Percentiles rank a stretch among this genome's conserved stretches.
These are phyloP conservation scores for Aspergillus fijiensis DNA, from an alignment of 2,329 filamentous ascomycete genomes.

Conservation along the genomic window DNA sequence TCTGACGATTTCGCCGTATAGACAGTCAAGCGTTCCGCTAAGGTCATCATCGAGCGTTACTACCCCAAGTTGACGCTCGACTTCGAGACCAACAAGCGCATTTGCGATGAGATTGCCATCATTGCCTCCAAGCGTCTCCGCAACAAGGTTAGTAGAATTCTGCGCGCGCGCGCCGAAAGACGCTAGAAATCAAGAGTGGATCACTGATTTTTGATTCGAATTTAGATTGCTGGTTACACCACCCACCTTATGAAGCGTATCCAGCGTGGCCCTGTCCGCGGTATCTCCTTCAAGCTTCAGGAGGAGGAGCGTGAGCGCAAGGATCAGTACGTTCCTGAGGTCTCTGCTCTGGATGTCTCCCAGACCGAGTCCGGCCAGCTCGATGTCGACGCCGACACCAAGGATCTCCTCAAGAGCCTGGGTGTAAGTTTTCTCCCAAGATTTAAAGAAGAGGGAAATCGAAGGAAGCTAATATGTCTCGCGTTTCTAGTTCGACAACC, in stretches of 20 bases:
- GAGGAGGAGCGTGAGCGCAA: conserved; percentile 99
- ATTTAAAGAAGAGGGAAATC: background rate
- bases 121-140: conserved; percentile 98
- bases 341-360: conserved; percentile 97
- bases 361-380: conserved; percentile 89
- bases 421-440: conserved; percentile 69
- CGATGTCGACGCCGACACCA: conserved; percentile 95
- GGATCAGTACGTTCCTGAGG: conserved; percentile 99
- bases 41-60: conserved; percentile 99
- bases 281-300: conserved; percentile 99
- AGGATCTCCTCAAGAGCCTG: conserved; percentile 97
- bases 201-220: conserved; percentile 3
- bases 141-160: conserved; percentile 78
- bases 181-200: background rate
- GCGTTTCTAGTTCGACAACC: conserved; percentile 77
- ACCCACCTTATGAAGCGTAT: conserved; percentile 99
- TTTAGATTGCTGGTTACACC: conserved; percentile 93
- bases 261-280: conserved; percentile 96
- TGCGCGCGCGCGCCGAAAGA: background rate
- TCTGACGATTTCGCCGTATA: conserved; percentile 24
- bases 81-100: conserved; percentile 99
- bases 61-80: conserved; percentile 98
- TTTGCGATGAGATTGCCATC: conserved; percentile 99
- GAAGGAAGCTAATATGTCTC: background rate
- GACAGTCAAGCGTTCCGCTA: conserved; percentile 84